phyloP scores from a whole-genome alignment of 805 yeast species.

The Metschnikowia noctiluminum region DNA sequence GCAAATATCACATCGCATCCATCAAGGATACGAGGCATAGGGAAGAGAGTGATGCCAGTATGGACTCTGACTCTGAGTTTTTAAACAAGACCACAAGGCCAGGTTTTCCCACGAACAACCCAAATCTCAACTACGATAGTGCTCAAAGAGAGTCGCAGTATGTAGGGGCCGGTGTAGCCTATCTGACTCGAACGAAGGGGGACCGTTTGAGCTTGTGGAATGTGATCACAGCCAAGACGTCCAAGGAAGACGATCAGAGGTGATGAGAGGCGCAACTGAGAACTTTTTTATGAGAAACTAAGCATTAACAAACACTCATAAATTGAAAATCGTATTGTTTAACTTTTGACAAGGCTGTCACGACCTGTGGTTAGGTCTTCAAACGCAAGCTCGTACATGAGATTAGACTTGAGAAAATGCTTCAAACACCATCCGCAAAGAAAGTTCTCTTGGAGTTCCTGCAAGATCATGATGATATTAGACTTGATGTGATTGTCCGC shows the following conservation, averaged over 20 bases:
- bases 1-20: conserved; percentile 34
- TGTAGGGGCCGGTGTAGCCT: conserved; percentile 66
- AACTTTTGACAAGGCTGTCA: neutral
- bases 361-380: conserved; percentile 25
- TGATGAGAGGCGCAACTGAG: neutral
- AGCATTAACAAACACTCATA: no score
- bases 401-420: conserved; percentile 34
- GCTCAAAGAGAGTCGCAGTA: conserved; percentile 55
- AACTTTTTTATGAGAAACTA: no score
- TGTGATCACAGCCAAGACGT: conserved; percentile 11
- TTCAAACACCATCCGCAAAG: conserved; percentile 45
- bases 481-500: conserved; percentile 38
- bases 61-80: conserved; percentile 31
- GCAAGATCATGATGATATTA: conserved; percentile 39
- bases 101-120: conserved; percentile 47
- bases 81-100: conserved; percentile 38
- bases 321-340: neutral
- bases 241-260: conserved; percentile 5
- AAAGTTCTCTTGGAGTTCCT: conserved; percentile 41
- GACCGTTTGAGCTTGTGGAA: conserved; percentile 43
- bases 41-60: conserved; percentile 34
- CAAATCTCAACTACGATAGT: conserved; percentile 29
- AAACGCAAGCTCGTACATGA: conserved; percentile 40
- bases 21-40: conserved; percentile 35
- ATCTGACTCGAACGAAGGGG: conserved; percentile 54